Evolutionary conservation across 805 yeast genomes (phyloP).

Genomic region (Wickerhamiella azymoides): DNA sequence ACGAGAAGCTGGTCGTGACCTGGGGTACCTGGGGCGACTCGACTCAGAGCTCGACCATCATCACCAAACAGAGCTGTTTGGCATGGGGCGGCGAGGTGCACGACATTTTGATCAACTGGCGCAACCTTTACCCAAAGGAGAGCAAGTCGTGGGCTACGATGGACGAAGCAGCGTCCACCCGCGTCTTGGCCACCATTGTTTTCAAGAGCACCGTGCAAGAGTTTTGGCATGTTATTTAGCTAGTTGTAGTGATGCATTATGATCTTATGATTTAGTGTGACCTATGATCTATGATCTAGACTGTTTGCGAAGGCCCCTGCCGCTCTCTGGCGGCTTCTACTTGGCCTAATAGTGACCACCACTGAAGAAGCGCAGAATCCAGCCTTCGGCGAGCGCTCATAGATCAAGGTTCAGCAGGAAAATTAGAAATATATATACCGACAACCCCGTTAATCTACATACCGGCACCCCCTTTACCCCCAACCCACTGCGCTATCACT

Average conservation of each 20-base stretch:
- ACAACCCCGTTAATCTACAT: no score
- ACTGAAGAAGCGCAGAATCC: no score
- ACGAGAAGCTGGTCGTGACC: conserved; percentile 57
- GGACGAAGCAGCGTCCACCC: conserved; percentile 43
- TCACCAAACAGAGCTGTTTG: conserved; percentile 80
- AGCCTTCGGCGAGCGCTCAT: no score
- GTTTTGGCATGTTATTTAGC: not conserved
- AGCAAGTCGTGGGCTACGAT: conserved; percentile 46
- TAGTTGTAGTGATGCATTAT: no score
- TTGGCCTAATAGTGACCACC: no score
- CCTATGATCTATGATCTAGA: no score
- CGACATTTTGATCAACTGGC: conserved; percentile 86
- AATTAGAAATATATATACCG: no score
- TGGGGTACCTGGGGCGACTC: conserved; percentile 96
- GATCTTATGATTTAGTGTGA: no score
- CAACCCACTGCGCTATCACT: not conserved
- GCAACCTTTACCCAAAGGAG: conserved; percentile 50
- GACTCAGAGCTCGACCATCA: conserved; percentile 79
- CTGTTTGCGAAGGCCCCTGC: no score
- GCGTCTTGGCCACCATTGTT: conserved; percentile 68
- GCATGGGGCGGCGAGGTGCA: conserved; percentile 98
- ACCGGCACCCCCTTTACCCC: not conserved
- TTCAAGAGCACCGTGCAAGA: conserved; percentile 68
- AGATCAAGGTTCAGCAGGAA: no score
- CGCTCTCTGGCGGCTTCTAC: no score